phyloP scores from a whole-genome alignment of 768 basidiomycete genomes.

The Chalciporus piperatus region DNA sequence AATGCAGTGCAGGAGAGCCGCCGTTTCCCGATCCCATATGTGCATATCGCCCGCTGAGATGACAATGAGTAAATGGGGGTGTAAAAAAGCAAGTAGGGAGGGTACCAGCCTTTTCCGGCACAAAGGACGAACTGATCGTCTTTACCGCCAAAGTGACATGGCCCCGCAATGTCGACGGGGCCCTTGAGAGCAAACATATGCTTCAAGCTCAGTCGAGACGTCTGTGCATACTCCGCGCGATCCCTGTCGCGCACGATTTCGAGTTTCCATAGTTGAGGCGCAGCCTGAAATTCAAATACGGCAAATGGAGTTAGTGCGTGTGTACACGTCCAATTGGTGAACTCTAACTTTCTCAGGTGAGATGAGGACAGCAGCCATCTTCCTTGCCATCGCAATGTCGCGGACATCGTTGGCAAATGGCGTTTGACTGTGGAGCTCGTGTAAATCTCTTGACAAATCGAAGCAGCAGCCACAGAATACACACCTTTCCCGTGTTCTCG shows the following conservation, averaged over 20 bases:
- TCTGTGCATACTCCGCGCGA: constrained; percentile 35
- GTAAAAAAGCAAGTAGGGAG: neutral
- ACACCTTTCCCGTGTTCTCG: constrained; percentile 44
- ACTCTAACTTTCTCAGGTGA: constrained; percentile 28
- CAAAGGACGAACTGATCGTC: constrained; percentile 78
- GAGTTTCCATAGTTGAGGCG: constrained; percentile 78
- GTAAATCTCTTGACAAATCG: constrained; percentile 9
- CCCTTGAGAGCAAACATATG: constrained; percentile 75
- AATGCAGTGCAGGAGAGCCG: constrained; percentile 66
- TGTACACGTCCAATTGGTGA: constrained; percentile 6
- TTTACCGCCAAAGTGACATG: constrained; percentile 79
- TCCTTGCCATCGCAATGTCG: constrained; percentile 46
- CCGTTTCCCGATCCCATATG: constrained; percentile 85
- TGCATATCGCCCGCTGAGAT: constrained; percentile 72
- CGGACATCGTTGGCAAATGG: constrained; percentile 56
- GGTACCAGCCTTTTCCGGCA: constrained; percentile 61
- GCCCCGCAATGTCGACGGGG: constrained; percentile 71
- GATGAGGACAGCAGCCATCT: constrained; percentile 44
- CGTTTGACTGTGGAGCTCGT: constrained; percentile 40
- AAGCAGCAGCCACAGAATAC: constrained; percentile 6
- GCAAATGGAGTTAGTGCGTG: constrained; percentile 10
- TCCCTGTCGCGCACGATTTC: constrained; percentile 55
- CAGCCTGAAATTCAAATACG: constrained; percentile 42
- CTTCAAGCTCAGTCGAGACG: constrained; percentile 38
- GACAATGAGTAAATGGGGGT: neutral